Percentiles rank a stretch among this genome's conserved stretches.
phyloP scores from a whole-genome alignment of 2,329 filamentous ascomycete genomes.

The Aulographum hederae region DNA sequence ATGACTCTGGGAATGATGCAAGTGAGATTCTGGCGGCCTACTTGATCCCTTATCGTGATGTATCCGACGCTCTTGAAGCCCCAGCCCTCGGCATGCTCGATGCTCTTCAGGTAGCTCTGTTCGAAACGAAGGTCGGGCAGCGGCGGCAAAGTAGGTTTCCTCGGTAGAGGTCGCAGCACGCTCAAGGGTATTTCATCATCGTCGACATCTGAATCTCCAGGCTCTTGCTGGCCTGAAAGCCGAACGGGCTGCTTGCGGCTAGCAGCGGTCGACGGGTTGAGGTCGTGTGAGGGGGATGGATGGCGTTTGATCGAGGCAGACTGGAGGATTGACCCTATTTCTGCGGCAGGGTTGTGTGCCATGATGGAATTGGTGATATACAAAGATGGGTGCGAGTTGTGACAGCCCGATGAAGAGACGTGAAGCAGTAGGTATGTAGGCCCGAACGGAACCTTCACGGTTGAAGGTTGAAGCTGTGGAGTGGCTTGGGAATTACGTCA shows the following conservation, averaged over 20 bases:
- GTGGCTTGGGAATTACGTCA: too few species aligned
- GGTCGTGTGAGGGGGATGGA: conserved; percentile 55
- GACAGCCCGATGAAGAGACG: background rate
- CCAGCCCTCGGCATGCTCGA: conserved; percentile 56
- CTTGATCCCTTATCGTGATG: conserved; percentile 82
- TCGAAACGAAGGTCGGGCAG: conserved; percentile 80
- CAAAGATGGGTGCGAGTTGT: too few species aligned
- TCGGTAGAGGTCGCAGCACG: conserved; percentile 36
- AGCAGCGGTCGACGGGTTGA: conserved; percentile 62
- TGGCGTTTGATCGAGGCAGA: conserved; percentile 56
- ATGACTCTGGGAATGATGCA: background rate
- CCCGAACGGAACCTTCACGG: background rate
- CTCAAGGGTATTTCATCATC: conserved; percentile 54
- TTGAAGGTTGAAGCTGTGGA: too few species aligned
- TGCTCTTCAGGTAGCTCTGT: conserved; percentile 90
- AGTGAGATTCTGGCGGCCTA: too few species aligned
- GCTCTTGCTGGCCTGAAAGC: conserved; percentile 15
- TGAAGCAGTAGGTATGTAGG: background rate
- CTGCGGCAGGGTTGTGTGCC: conserved; percentile 38
- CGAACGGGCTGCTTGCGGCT: conserved; percentile 45
- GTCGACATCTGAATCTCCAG: conserved; percentile 22
- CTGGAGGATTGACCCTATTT: conserved; percentile 66
- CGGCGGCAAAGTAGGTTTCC: conserved; percentile 44
- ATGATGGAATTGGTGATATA: conserved; percentile 19
- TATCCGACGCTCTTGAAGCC: conserved; percentile 60